Evolutionary conservation across 352 stramenopile species (phyloP).

Genomic region (Globisporangium mamillatum): DNA sequence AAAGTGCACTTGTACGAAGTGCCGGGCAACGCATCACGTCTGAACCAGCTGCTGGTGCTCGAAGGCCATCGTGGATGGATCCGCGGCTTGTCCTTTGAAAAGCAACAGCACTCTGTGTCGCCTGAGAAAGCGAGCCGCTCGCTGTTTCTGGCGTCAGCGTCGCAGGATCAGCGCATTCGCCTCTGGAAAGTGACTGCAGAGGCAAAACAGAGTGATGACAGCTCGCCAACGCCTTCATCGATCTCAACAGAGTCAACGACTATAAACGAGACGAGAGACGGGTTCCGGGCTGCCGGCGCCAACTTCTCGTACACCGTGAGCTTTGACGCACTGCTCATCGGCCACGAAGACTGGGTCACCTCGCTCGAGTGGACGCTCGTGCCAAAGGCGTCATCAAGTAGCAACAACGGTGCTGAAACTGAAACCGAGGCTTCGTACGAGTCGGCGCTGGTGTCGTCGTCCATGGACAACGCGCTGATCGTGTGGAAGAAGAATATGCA

Average conservation of each 20-base stretch:
- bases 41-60: constrained; percentile 40
- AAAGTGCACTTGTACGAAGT: constrained; percentile 70
- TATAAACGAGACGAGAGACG: constrained; percentile 21
- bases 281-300: constrained; percentile 29
- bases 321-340: constrained; percentile 67
- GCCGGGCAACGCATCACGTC: neutral
- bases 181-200: constrained; percentile 50
- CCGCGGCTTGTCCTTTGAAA: constrained; percentile 55
- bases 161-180: constrained; percentile 69
- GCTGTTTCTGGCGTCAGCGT: constrained; percentile 53
- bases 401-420: neutral
- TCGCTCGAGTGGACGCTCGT: constrained; percentile 54
- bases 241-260: neutral
- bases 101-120: neutral
- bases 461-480: constrained; percentile 81
- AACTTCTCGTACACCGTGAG: constrained; percentile 37
- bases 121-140: neutral
- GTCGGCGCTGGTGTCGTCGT: constrained; percentile 48
- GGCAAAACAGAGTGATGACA: neutral
- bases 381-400: neutral
- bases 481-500: constrained; percentile 38
- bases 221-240: neutral
- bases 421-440: neutral
- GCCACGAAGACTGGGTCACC: constrained; percentile 83
- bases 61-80: constrained; percentile 72